These are phyloP conservation scores for Scheffersomyces ergatensis DNA, from an alignment of 805 yeast genomes.

Conservation along the genomic window DNA sequence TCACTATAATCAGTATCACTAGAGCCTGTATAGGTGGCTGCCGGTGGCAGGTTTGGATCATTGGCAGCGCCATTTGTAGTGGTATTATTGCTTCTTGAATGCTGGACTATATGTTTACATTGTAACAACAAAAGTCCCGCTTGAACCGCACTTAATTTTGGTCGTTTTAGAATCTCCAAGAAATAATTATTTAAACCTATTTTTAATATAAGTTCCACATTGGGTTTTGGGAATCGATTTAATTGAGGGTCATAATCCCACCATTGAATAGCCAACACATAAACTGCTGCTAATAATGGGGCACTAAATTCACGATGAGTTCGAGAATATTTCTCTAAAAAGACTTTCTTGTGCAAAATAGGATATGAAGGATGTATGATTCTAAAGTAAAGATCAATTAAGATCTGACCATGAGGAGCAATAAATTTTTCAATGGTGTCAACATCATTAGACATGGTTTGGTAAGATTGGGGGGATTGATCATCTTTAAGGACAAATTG, in stretches of 20 bases:
- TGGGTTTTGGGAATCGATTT: conserved; percentile 76
- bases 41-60: conserved; percentile 1
- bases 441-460: conserved; percentile 69
- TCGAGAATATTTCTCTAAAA: conserved; percentile 83
- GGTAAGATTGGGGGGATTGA: conserved; percentile 65
- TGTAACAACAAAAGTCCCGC: conserved; percentile 81
- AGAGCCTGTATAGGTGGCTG: conserved; percentile 1
- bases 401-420: conserved; percentile 87
- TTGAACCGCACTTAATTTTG: conserved; percentile 88
- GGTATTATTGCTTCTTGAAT: conserved; percentile 7
- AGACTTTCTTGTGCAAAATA: conserved; percentile 84
- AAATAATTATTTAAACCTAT: conserved; percentile 67
- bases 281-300: conserved; percentile 86
- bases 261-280: conserved; percentile 86
- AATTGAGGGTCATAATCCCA: conserved; percentile 87
- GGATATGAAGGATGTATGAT: conserved; percentile 92
- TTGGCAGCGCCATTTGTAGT: conserved; percentile 7
- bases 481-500: conserved; percentile 83
- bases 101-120: conserved; percentile 44
- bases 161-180: conserved; percentile 74
- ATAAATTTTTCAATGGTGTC: conserved; percentile 83
- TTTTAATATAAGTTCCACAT: conserved; percentile 47
- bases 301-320: conserved; percentile 92
- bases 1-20: conserved; percentile 53
- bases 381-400: conserved; percentile 78